Conservation (phyloP, 495 filamentous ascomycete species). For the Articulospora tetracladia region DNA sequence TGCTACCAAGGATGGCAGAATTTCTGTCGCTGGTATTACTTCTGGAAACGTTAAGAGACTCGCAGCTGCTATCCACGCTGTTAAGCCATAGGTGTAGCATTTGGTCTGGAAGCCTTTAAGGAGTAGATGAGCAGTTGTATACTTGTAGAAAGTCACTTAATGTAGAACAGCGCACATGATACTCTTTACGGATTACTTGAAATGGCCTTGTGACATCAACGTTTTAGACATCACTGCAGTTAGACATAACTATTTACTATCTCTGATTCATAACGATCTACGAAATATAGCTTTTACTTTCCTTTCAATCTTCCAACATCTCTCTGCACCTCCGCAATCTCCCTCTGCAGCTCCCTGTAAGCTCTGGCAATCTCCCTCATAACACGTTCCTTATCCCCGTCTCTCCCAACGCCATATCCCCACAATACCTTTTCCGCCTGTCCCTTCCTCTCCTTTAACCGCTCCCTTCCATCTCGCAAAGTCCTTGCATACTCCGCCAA, state of each 20-base stretch:
- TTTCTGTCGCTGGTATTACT: constrained; percentile 96
- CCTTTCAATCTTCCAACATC: constrained; percentile 51
- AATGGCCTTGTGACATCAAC: too few relatives aligned
- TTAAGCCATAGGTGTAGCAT: constrained; percentile 53
- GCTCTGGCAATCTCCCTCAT: constrained; percentile 59
- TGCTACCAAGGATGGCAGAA: constrained; percentile 94
- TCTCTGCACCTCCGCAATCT: constrained; percentile 49
- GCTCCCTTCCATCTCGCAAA: constrained; percentile 44
- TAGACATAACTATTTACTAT: too few relatives aligned
- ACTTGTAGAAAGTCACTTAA: neutral
- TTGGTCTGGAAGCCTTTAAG: neutral
- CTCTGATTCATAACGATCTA: too few relatives aligned
- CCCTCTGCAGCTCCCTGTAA: constrained; percentile 50
- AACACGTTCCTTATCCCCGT: constrained; percentile 29
- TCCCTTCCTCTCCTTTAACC: constrained; percentile 42
- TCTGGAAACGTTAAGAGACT: constrained; percentile 87
- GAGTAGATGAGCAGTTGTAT: neutral
- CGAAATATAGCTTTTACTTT: neutral
- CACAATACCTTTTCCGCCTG: constrained; percentile 45
- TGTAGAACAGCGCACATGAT: constrained; percentile 3
- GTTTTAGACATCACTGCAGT: too few relatives aligned
- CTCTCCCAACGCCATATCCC: constrained; percentile 47
- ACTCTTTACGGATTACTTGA: neutral
- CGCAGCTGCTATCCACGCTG: constrained; percentile 92
- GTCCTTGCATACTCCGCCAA: constrained; percentile 52